Conservation (phyloP, 2,329 filamentous ascomycete species). For the Hortaea werneckii region DNA sequence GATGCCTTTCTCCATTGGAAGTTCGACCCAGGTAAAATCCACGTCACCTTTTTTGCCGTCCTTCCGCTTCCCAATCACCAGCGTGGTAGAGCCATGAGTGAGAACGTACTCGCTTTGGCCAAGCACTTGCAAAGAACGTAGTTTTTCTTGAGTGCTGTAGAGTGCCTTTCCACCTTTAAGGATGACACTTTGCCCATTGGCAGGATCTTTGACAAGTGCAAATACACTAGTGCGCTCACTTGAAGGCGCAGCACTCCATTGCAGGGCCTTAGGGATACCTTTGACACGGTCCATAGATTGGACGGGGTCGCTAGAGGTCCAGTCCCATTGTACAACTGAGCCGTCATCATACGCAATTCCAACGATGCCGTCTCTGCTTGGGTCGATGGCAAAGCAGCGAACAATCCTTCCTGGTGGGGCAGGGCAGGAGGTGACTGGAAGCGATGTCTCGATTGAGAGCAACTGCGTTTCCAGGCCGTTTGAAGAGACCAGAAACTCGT, state of each 20-base stretch:
- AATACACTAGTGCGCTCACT: not conserved
- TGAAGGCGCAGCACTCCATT: not conserved
- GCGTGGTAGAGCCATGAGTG: constrained; percentile 41
- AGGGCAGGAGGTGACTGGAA: constrained; percentile 63
- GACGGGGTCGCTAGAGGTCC: constrained; percentile 30
- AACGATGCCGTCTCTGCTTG: constrained; percentile 40
- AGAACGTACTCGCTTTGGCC: constrained; percentile 50
- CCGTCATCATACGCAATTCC: constrained; percentile 42
- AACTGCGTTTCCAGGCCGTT: constrained; percentile 22
- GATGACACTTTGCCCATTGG: not conserved
- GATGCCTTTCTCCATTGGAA: constrained; percentile 51
- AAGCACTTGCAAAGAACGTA: constrained; percentile 35
- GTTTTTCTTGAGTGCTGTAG: constrained; percentile 25
- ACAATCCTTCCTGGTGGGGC: constrained; percentile 40
- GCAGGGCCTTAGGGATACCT: not conserved
- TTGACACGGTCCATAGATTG: not conserved
- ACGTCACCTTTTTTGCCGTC: constrained; percentile 17
- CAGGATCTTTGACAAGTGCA: not conserved
- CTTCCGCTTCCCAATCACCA: constrained; percentile 51
- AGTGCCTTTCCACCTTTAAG: constrained; percentile 13
- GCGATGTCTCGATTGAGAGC: constrained; percentile 66
- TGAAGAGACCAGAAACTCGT: constrained; percentile 20
- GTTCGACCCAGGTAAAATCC: constrained; percentile 44
- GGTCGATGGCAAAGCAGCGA: constrained; percentile 43
- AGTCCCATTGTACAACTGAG: constrained; percentile 48